Evolutionary conservation across 495 filamentous ascomycete species (phyloP), one percentile per base, ranked within the genome.

Genomic region (Jackrogersella multiformis): DNA sequence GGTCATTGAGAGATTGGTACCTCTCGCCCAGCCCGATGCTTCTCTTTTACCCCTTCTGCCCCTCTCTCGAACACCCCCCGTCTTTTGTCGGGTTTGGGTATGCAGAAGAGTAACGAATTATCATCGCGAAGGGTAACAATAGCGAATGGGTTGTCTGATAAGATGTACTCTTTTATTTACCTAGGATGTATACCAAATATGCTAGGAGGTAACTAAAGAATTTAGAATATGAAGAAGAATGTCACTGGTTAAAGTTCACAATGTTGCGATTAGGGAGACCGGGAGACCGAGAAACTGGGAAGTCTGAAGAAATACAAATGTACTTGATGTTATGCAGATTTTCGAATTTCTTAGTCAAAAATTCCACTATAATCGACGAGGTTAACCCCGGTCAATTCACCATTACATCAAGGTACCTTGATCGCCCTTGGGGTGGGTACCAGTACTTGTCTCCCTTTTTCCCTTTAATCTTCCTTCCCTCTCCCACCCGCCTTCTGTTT

Each of bases 371-470:
- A 16, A 49, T 49, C 26, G 45, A 49, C 46, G 59, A 55, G 66
- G 56, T 61, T 65, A 44, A 56, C 39, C 67, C 67, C 53, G 36
- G 61, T 62, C 56, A n/a, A 57, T 56, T 62, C 61, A 57, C 57
- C 56, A 30, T 53, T 68, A 38, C 51, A 28, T 62, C n/a, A 13
- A 69, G 56, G 66, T 69, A 69, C 66, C 42, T 69, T 69, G 67
- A 70, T 56, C 67, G 59, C 44, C 56, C 58, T 57, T 58, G 53
- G 61, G 49, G 61, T 70, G 67, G 67, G 67, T 70, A 70, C 67
- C 61, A 39, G 67, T 70, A 70, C 67, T 58, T 70, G 51, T 58
- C 61, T 61, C 67, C 67, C 61, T 70, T 70, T 70, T 66, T 70
- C 61, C 67, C 67, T 70, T 70, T 70, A 70, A 70, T 70, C 67